Base-by-base conservation (phyloP, 1,139 yeast genomes). In the Pneumocystis canis region DNA sequence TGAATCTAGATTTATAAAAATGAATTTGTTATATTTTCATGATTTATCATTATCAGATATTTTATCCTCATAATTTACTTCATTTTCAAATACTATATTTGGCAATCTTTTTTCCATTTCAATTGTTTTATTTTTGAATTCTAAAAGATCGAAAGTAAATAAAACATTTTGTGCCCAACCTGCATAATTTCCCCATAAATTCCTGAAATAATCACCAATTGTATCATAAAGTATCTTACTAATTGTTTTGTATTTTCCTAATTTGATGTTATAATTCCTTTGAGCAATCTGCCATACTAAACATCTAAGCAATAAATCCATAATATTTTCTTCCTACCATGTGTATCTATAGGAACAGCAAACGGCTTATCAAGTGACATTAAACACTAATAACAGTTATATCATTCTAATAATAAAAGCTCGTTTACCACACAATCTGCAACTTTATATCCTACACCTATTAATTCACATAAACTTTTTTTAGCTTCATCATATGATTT, bases 151-250 rank as follows among this genome's bases (percentile, higher is more conserved):
- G 6, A 90, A 88, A 0, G 97, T 85, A 74, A 90, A 92, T 65
- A 90, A 77, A 14, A 90, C 90, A 18, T 92, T 85, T 70, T 90
- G 97, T 0, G 97, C 97, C 98, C 98, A 92, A 0, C 98, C 98
- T 4, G 98, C 97, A 72, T 87, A 86, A 0, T 81, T 80, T 0
- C 97, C 97, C 90, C 96, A 92, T 33, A 85, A 75, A 0, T 78
- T 78, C 60, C 80, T 78, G 70, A 90, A 86, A 71, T 81, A 83
- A 5, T 71, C 70, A 53, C 92, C 77, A 2, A 89, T 84, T 20
- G 80, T 79, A 31, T 77, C 80, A 70, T 88, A 85, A 1, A 83
- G 80, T n/a, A 79, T 79, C 66, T 81, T 81, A 68, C 78, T 82
- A 74, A 83, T 73, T 0, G 83, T 79, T 78, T 0, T 59, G 3